Evolutionary conservation across 2,329 filamentous ascomycete genomes (phyloP).

Genomic region (Orbilia ellipsospora): DNA sequence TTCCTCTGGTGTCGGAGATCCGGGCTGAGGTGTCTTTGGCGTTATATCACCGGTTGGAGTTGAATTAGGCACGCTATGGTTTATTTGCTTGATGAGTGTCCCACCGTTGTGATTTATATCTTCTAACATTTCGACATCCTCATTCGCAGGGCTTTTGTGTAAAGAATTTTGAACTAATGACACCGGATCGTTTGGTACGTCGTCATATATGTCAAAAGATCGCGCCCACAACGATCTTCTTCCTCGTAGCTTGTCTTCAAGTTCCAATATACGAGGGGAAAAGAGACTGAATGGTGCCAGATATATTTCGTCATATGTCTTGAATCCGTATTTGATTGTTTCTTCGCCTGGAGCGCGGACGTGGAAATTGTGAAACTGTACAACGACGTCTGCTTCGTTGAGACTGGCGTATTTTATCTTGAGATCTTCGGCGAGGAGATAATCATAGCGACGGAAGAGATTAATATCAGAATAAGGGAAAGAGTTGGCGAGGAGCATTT

Average conservation of each 20-base stretch:
- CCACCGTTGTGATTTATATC: conserved; percentile 60
- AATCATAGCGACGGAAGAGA: conserved; percentile 87
- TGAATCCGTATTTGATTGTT: conserved; percentile 93
- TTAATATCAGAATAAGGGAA: conserved; percentile 98
- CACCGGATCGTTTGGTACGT: conserved; percentile 87
- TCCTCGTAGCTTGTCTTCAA: conserved; percentile 79
- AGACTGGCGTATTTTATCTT: conserved; percentile 94
- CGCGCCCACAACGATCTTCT: conserved; percentile 84
- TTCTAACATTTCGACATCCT: conserved; percentile 57
- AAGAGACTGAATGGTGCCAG: conserved; percentile 94
- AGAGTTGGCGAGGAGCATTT: conserved; percentile 97
- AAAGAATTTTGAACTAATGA: conserved; percentile 83
- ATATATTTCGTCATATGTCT: conserved; percentile 95
- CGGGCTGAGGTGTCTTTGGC: conserved; percentile 84
- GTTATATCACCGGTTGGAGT: conserved; percentile 70
- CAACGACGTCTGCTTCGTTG: conserved; percentile 87
- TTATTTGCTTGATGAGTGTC: conserved; percentile 61
- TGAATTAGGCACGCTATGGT: background rate
- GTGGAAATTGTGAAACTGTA: conserved; percentile 89
- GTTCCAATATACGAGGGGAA: conserved; percentile 86
- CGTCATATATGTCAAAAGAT: conserved; percentile 93
- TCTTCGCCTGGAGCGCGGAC: conserved; percentile 87
- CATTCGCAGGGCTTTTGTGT: conserved; percentile 64
- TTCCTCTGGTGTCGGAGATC: conserved; percentile 86
- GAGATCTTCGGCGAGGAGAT: conserved; percentile 90